Conservation (phyloP, 768 basidiomycete genomes). For the Macrolepiota fuliginosa region DNA sequence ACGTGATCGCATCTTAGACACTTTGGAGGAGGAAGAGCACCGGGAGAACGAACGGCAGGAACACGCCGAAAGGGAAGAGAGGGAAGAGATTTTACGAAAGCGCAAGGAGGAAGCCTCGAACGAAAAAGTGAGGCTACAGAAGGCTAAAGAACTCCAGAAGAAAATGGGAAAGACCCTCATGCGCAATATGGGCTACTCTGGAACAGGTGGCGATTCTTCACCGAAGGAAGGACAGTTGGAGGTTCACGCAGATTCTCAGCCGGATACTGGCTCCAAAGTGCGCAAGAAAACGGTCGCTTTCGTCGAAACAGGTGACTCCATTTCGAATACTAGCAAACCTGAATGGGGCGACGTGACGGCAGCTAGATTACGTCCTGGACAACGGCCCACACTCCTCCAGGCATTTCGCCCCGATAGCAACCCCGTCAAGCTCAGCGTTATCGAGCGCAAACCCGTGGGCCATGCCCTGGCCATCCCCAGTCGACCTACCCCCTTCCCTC, state of each 20-base stretch:
- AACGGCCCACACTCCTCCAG: slow-evolving; percentile 34
- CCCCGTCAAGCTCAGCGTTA: slow-evolving; percentile 68
- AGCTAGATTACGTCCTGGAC: slow-evolving; percentile 41
- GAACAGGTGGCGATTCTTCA: slow-evolving; percentile 33
- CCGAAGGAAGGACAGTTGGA: slow-evolving; percentile 30
- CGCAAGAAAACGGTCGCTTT: slow-evolving; percentile 68
- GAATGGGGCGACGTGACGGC: slow-evolving; percentile 58
- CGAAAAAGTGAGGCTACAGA: slow-evolving; percentile 37
- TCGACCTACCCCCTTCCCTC: slow-evolving; percentile 17
- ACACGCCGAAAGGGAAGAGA: slow-evolving; percentile 36
- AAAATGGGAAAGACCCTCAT: slow-evolving; percentile 76
- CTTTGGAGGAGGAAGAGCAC: slow-evolving; percentile 70
- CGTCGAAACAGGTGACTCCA: slow-evolving; percentile 34
- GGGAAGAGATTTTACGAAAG: slow-evolving; percentile 47
- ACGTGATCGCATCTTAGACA: slow-evolving; percentile 62
- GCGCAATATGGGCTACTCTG: slow-evolving; percentile 38
- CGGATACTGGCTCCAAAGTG: slow-evolving; percentile 23
- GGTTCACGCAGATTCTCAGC: slow-evolving; percentile 22
- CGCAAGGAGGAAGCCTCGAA: slow-evolving; percentile 44
- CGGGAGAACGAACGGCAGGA: slow-evolving; percentile 39
- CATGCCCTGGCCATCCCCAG: slow-evolving; percentile 16
- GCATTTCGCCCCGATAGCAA: slow-evolving; percentile 32
- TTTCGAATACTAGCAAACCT: slow-evolving; percentile 15
- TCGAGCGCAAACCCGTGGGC: slow-evolving; percentile 54
- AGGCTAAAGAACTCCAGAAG: slow-evolving; percentile 59